Percentiles rank a stretch among this genome's conserved stretches.
Evolutionary conservation across 2,329 filamentous ascomycete genomes (phyloP).

Genomic region (Grosmannia penicillata): DNA sequence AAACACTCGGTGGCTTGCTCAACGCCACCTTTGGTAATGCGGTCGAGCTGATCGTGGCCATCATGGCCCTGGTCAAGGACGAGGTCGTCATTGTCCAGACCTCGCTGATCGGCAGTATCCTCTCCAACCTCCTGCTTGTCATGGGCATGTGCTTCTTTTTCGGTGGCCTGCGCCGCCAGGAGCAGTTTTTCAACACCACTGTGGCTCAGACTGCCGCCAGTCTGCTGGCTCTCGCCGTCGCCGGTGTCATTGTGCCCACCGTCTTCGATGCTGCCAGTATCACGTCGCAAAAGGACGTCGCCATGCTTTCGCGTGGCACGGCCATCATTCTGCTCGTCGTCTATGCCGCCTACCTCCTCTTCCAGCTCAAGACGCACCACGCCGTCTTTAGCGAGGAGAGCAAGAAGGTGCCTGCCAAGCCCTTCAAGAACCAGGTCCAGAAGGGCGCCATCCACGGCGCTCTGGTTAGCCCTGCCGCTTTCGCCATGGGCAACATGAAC

Average conservation of each 20-base stretch:
- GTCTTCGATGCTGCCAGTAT: constrained; percentile 51
- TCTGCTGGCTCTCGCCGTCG: constrained; percentile 64
- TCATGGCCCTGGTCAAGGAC: constrained; percentile 62
- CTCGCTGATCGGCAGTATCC: constrained; percentile 78
- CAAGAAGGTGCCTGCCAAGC: constrained; percentile 56
- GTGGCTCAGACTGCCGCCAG: constrained; percentile 83
- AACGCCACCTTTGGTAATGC: constrained; percentile 88
- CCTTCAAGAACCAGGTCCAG: constrained; percentile 21
- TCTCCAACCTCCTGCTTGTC: constrained; percentile 80
- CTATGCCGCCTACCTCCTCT: constrained; percentile 72
- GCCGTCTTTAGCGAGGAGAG: constrained; percentile 67
- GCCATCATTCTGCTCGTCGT: constrained; percentile 70
- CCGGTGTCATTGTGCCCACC: constrained; percentile 76
- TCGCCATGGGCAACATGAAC: constrained; percentile 17
- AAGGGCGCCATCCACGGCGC: constrained; percentile 23
- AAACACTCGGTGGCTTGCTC: constrained; percentile 74
- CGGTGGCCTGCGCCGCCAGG: constrained; percentile 60
- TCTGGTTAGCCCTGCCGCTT: constrained; percentile 22
- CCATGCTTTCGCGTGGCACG: constrained; percentile 54
- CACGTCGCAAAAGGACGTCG: constrained; percentile 33
- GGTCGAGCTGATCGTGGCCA: constrained; percentile 76
- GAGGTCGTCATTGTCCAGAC: constrained; percentile 83
- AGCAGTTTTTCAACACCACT: constrained; percentile 84
- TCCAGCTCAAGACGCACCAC: constrained; percentile 79
- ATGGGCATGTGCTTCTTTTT: constrained; percentile 90